Evolutionary conservation across 2,329 filamentous ascomycete genomes (phyloP).

Genomic region (Ophiostoma fasciatum): DNA sequence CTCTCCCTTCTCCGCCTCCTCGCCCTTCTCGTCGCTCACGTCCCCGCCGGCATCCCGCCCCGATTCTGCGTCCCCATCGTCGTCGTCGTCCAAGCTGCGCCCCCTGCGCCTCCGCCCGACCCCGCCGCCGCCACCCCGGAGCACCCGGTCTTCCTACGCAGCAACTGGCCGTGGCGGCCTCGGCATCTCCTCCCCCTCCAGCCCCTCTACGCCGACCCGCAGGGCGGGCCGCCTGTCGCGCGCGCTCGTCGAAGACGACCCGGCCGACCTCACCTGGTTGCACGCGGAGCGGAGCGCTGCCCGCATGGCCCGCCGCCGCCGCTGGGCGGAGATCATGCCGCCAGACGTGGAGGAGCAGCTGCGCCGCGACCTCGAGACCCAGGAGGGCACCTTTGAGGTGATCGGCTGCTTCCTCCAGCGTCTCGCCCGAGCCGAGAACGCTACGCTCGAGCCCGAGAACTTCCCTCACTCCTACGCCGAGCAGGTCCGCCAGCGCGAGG

Average conservation of each 20-base stretch:
- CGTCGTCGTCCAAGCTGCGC: too few species aligned
- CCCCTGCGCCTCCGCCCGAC: slow-evolving; percentile 7
- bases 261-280: slow-evolving; percentile 1
- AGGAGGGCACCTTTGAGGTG: slow-evolving; percentile 9
- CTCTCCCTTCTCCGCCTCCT: slow-evolving; percentile 1
- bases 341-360: not conserved
- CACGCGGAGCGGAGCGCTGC: slow-evolving; percentile 4
- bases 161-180: too few species aligned
- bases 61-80: not conserved
- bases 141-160: too few species aligned
- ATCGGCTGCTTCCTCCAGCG: slow-evolving; percentile 5
- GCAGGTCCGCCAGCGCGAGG: slow-evolving; percentile 1
- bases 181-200: too few species aligned
- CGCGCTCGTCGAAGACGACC: too few species aligned
- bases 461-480: slow-evolving; percentile 5
- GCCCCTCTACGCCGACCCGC: too few species aligned
- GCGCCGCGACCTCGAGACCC: slow-evolving; percentile 3
- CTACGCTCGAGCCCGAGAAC: slow-evolving; percentile 1
- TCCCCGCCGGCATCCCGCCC: not conserved
- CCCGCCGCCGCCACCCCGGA: not conserved
- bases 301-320: slow-evolving; percentile 7
- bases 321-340: slow-evolving; percentile 1
- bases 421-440: slow-evolving; percentile 10
- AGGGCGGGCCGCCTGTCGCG: too few species aligned
- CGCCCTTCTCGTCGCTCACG: not conserved